A percentile compares a stretch with the other conserved stretches of the same genome.
These are phyloP conservation scores for Hansenula lynferdii DNA, from an alignment of 1,139 yeast genomes.

Conservation along the genomic window DNA sequence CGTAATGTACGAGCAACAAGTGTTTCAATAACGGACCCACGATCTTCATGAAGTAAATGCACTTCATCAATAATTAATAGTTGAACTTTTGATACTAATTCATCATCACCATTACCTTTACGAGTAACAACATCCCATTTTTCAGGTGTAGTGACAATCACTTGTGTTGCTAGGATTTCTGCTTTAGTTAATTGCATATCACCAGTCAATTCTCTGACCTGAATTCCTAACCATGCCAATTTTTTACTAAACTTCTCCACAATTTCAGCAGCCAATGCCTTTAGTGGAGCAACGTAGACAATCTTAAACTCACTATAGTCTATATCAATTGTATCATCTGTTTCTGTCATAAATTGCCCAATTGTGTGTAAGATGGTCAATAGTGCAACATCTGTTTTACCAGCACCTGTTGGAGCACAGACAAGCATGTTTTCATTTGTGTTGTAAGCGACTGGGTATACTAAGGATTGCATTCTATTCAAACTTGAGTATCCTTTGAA, in stretches of 20 bases:
- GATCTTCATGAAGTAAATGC: conserved; percentile 92
- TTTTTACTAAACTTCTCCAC: conserved; percentile 84
- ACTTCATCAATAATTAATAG: conserved; percentile 92
- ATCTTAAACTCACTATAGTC: conserved; percentile 83
- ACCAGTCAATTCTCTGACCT: conserved; percentile 89
- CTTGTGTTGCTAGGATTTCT: conserved; percentile 81
- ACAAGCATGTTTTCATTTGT: conserved; percentile 95
- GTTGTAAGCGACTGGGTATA: conserved; percentile 86
- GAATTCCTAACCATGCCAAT: conserved; percentile 78
- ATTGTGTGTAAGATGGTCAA: conserved; percentile 77
- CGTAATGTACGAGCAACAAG: conserved; percentile 92
- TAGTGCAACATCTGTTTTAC: conserved; percentile 96
- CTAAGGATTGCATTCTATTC: conserved; percentile 88
- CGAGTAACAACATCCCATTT: conserved; percentile 99
- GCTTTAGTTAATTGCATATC: conserved; percentile 91
- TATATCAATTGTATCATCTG: conserved; percentile 55
- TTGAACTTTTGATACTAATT: conserved; percentile 79
- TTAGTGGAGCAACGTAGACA: conserved; percentile 92
- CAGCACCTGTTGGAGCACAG: conserved; percentile 99
- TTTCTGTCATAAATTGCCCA: conserved; percentile 46
- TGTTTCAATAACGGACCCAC: conserved; percentile 97
- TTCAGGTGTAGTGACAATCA: conserved; percentile 95
- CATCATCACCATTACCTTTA: conserved; percentile 76
- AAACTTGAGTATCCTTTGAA: conserved; percentile 73
- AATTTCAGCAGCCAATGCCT: conserved; percentile 96